Evolutionary conservation across 208 protist species (phyloP).

Genomic region (Novymonas esmeraldas): DNA sequence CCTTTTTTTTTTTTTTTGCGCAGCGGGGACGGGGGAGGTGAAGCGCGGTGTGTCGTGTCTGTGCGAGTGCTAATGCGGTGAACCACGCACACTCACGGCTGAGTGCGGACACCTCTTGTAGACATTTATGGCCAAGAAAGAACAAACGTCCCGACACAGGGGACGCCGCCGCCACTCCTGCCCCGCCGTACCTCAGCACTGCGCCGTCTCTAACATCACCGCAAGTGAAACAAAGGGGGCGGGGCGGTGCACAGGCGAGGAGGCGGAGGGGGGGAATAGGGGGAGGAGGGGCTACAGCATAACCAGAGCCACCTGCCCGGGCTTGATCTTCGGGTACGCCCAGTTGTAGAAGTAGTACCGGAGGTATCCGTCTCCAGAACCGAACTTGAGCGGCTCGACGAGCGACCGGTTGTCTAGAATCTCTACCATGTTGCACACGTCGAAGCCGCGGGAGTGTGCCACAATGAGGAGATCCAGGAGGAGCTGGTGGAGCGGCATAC

Average conservation of each 20-base stretch:
- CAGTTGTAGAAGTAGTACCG: conserved; percentile 99
- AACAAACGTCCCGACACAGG: not conserved
- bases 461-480: conserved; percentile 93
- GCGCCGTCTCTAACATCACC: no score
- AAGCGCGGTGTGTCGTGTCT: not conserved
- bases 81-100: not conserved
- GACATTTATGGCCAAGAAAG: not conserved
- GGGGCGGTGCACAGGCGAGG: no score
- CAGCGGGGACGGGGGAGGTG: no score
- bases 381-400: conserved; percentile 97
- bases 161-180: not conserved
- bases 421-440: conserved; percentile 99
- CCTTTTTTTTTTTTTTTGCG: no score
- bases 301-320: conserved; percentile 88
- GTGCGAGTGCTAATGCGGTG: not conserved
- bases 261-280: not conserved
- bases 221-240: no score
- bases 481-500: conserved; percentile 76
- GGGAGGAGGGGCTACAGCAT: conserved; percentile 78
- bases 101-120: not conserved
- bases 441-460: conserved; percentile 90
- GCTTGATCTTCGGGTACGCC: conserved; percentile 85
- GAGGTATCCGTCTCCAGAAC: conserved; percentile 96
- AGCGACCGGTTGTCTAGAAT: conserved; percentile 93
- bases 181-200: not conserved